A percentile compares a stretch with the other conserved stretches of the same genome.
These are phyloP conservation scores for Phytophthora colocasiae DNA, from an alignment of 352 stramenopile species.

Conservation along the genomic window DNA sequence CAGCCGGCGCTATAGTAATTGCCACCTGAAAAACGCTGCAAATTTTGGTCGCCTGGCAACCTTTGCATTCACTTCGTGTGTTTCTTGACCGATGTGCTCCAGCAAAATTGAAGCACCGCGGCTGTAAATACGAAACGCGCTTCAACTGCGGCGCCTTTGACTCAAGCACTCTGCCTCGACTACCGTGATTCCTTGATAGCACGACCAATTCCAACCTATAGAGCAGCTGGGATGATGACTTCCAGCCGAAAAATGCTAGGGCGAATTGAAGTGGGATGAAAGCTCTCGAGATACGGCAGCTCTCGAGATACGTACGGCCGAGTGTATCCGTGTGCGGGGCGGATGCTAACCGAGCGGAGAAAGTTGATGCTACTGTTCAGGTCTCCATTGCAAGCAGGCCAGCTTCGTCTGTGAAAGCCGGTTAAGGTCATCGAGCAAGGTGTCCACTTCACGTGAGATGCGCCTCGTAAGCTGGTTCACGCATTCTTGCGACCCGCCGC, in stretches of 20 bases:
- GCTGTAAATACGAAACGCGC: slow-evolving; percentile 33
- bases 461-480: slow-evolving; percentile 13
- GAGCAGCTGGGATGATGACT: slow-evolving; percentile 36
- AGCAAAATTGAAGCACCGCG: slow-evolving; percentile 24
- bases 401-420: slow-evolving; percentile 27
- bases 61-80: slow-evolving; percentile 25
- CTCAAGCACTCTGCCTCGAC: slow-evolving; percentile 15
- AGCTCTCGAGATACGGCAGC: slow-evolving; percentile 23
- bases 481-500: no score
- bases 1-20: slow-evolving; percentile 16
- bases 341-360: neutral
- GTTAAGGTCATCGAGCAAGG: slow-evolving; percentile 18
- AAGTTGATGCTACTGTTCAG: slow-evolving; percentile 19
- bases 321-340: slow-evolving; percentile 25
- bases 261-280: slow-evolving; percentile 33
- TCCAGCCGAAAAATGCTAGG: slow-evolving; percentile 28
- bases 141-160: slow-evolving; percentile 21
- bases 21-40: slow-evolving; percentile 10
- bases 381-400: slow-evolving; percentile 7
- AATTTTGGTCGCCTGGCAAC: slow-evolving; percentile 18
- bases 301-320: slow-evolving; percentile 19
- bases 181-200: slow-evolving; percentile 14
- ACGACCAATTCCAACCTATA: slow-evolving; percentile 34
- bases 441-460: slow-evolving; percentile 18
- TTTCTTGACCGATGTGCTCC: slow-evolving; percentile 23